These are phyloP conservation scores for Zygoascus ofunaensis DNA, from an alignment of 805 yeast species.

Conservation along the genomic window DNA sequence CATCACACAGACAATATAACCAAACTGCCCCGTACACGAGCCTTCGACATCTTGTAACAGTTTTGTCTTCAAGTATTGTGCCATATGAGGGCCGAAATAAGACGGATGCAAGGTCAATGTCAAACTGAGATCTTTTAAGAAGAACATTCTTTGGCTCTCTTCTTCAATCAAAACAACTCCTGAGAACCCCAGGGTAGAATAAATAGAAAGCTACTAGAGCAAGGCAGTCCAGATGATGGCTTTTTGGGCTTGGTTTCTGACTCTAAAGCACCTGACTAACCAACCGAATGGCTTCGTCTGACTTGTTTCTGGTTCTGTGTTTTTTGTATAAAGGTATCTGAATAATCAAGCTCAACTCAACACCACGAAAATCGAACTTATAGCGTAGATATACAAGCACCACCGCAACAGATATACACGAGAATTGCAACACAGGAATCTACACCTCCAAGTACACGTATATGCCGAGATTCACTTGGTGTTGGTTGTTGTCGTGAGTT, in stretches of 20 bases:
- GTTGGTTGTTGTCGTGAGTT: background rate
- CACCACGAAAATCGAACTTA: background rate
- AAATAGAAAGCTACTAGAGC: no score
- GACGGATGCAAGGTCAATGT: slow-evolving; percentile 94
- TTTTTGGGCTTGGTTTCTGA: no score
- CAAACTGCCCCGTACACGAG: slow-evolving; percentile 97
- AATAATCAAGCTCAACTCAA: background rate
- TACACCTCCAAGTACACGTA: background rate
- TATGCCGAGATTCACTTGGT: background rate
- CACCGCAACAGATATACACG: no score
- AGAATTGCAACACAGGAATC: background rate
- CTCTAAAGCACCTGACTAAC: background rate
- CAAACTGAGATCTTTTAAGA: slow-evolving; percentile 75
- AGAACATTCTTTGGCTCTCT: background rate
- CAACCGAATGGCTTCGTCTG: background rate
- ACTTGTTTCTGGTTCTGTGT: no score
- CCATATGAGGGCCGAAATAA: slow-evolving; percentile 96
- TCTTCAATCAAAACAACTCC: background rate
- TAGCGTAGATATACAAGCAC: no score
- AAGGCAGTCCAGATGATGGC: no score
- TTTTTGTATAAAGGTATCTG: no score
- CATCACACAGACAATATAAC: slow-evolving; percentile 90
- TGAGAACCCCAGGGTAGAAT: background rate
- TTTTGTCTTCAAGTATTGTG: slow-evolving; percentile 81
- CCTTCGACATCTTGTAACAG: slow-evolving; percentile 95